These are phyloP conservation scores for Pyrenophora teres DNA, from an alignment of 2,329 filamentous ascomycete species.

Conservation along the genomic window DNA sequence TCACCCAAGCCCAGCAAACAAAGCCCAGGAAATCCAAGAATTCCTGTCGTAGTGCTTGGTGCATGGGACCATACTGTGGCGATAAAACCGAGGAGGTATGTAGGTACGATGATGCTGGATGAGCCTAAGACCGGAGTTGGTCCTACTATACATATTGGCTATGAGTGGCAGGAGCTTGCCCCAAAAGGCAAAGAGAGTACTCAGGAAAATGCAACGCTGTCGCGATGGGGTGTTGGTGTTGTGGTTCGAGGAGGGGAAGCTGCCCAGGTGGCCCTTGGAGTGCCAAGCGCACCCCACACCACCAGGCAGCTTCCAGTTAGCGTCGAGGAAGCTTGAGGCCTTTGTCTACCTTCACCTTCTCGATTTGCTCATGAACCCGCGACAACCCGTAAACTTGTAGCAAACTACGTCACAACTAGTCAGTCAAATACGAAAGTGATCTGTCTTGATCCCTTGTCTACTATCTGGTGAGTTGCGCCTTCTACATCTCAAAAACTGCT, in stretches of 20 bases:
- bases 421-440: too few species aligned
- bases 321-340: too few species aligned
- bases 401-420: too few species aligned
- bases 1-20: neutral
- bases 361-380: neutral
- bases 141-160: neutral
- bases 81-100: neutral
- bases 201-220: neutral
- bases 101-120: too few species aligned
- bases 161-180: neutral
- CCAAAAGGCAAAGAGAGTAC: neutral
- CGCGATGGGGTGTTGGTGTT: neutral
- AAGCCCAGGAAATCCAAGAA: neutral
- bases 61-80: neutral
- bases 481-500: too few species aligned
- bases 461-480: too few species aligned
- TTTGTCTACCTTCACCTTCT: too few species aligned
- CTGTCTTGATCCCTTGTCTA: too few species aligned
- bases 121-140: too few species aligned
- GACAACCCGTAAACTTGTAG: neutral
- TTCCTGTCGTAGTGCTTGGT: neutral
- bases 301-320: neutral
- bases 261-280: neutral
- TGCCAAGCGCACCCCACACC: slow-evolving; percentile 6
- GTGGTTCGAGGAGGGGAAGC: neutral